Evolutionary conservation across 106 monocot species (phyloP), one percentile per base, ranked within the genome.

Genomic region (Dendrobium chrysotoxum): DNA sequence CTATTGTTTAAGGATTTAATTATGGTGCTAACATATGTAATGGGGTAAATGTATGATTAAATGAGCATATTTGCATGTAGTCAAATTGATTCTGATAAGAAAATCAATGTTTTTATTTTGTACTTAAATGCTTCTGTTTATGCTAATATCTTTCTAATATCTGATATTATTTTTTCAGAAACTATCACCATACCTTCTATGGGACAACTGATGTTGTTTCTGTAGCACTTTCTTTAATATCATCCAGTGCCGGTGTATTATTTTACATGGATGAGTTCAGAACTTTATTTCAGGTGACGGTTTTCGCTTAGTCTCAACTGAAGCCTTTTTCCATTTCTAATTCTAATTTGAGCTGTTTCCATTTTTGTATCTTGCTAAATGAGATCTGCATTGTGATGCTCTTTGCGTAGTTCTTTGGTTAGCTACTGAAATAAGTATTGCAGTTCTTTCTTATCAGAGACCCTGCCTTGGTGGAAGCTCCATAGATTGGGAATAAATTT

Each of bases 211-310:
- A 85, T 87, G 42, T 83, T 76, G 45, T 87, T 31, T 88, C 95
- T 30, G 38, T 82, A 30, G 72, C 81, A 80, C 23, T 96, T 1
- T 75, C 53, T 81, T 91, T 82, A 47, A 25, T 70, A 4, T 25
- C 77, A 72, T 35, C 65, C 6, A 85, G 81, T 72, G 81, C 42
- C 64, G 61, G 82, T 70, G 61, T 78, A 65, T 77, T 86, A 4
- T 77, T 89, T 57, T 89, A 76, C 76, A 79, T 89, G 84, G 89
- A 93, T 81, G 91, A 91, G 44, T 8, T 96, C 15, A 77, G 76
- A 53, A 74, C 17, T 73, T 58, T 91, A 39, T 79, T 86, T 65
- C 91, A 91, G 91, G 93, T 93, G 25, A 78, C 13, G 50, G 50
- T 13, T 21, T 13, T 40, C 3, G 57, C 42, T 75, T 65, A 8